These are phyloP conservation scores for Tilletia horrida DNA, from an alignment of 1,284 basidiomycete genomes.

Conservation along the genomic window DNA sequence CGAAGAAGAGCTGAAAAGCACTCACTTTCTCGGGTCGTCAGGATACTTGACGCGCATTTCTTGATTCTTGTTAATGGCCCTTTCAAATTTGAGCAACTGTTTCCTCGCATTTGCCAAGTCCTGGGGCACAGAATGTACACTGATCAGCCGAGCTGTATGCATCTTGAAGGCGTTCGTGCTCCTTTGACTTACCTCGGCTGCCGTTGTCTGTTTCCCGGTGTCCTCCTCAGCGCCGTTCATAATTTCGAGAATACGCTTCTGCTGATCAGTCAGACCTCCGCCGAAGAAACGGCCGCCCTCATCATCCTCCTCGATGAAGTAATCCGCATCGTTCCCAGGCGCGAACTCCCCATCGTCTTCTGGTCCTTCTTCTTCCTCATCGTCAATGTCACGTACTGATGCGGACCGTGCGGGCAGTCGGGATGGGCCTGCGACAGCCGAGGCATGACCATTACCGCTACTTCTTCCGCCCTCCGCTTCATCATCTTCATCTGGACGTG, in stretches of 20 bases:
- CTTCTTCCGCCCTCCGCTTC: slow-evolving; percentile 17
- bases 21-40: slow-evolving; percentile 48
- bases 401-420: background rate
- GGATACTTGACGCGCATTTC: slow-evolving; percentile 69
- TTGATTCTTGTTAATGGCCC: slow-evolving; percentile 85
- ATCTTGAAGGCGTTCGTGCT: background rate
- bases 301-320: slow-evolving; percentile 48
- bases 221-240: slow-evolving; percentile 35
- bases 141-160: background rate
- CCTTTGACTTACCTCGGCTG: slow-evolving; percentile 8
- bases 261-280: slow-evolving; percentile 49
- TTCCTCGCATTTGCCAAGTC: slow-evolving; percentile 65
- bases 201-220: slow-evolving; percentile 10
- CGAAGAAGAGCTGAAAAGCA: background rate
- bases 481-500: slow-evolving; percentile 1
- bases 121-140: background rate
- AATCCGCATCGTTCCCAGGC: slow-evolving; percentile 26
- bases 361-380: slow-evolving; percentile 17
- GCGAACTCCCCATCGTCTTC: slow-evolving; percentile 23
- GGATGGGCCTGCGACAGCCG: slow-evolving; percentile 7
- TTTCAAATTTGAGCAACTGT: slow-evolving; percentile 76
- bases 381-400: slow-evolving; percentile 4
- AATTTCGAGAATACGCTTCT: slow-evolving; percentile 48
- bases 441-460: background rate
- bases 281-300: slow-evolving; percentile 50